phyloP scores from a whole-genome alignment of 192 early-diverging fungal genomes.

The Spizellomyces punctatus region DNA sequence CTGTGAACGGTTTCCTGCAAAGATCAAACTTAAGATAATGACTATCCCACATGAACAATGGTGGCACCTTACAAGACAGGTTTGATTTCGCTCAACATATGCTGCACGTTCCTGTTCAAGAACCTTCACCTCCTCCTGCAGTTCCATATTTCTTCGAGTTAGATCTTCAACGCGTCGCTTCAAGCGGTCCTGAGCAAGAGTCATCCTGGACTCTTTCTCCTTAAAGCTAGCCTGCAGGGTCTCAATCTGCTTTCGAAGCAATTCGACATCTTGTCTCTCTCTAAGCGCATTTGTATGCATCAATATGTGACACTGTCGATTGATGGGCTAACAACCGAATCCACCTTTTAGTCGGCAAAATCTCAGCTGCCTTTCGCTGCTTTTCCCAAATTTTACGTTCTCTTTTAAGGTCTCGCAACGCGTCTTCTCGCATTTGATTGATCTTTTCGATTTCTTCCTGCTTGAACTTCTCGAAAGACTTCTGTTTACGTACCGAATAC shows the following conservation, averaged over 20 bases:
- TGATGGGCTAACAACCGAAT: background rate
- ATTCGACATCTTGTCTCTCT: slow-evolving; percentile 48
- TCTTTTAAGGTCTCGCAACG: slow-evolving; percentile 12
- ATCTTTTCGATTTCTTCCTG: slow-evolving; percentile 6
- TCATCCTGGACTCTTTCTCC: slow-evolving; percentile 27
- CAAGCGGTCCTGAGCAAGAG: slow-evolving; percentile 33
- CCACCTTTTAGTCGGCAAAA: slow-evolving; percentile 38
- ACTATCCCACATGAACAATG: background rate
- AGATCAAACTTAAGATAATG: no score
- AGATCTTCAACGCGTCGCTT: slow-evolving; percentile 40
- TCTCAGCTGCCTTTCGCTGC: slow-evolving; percentile 31
- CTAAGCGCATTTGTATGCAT: slow-evolving; percentile 10
- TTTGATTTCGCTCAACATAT: slow-evolving; percentile 3
- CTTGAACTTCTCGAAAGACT: slow-evolving; percentile 18
- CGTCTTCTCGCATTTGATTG: background rate
- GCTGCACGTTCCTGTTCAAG: slow-evolving; percentile 43
- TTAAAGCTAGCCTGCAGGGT: slow-evolving; percentile 26
- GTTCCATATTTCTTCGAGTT: slow-evolving; percentile 30
- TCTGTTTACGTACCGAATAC: slow-evolving; percentile 4
- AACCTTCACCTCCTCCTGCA: slow-evolving; percentile 38
- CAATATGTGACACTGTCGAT: background rate
- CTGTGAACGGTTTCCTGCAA: background rate
- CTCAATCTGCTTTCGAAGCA: slow-evolving; percentile 34
- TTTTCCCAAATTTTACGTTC: slow-evolving; percentile 35
- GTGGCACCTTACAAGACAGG: background rate